phyloP scores from a whole-genome alignment of 306 rosid species.

The Psophocarpus tetragonolobus region DNA sequence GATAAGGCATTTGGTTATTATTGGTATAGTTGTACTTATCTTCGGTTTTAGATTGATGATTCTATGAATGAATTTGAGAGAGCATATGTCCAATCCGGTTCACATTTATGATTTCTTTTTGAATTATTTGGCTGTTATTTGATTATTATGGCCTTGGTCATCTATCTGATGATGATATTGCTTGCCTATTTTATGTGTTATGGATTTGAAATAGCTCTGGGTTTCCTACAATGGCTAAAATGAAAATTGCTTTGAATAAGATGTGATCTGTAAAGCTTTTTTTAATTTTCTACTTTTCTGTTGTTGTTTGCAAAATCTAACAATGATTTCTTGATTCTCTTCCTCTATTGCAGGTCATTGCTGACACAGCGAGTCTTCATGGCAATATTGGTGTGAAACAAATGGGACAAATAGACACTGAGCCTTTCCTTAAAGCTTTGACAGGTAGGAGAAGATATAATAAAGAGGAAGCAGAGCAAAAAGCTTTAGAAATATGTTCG shows the following conservation, averaged over 20 bases:
- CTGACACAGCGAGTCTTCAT: slow-evolving; percentile 44
- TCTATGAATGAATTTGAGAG: neutral
- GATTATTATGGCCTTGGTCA: neutral
- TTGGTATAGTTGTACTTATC: neutral
- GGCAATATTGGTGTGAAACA: slow-evolving; percentile 58
- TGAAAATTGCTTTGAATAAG: too few species aligned
- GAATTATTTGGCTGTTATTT: neutral
- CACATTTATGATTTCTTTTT: neutral
- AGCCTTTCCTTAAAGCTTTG: slow-evolving; percentile 58
- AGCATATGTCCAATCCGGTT: slow-evolving; percentile 6
- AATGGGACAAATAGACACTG: slow-evolving; percentile 79
- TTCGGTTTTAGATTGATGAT: neutral
- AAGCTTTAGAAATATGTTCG: slow-evolving; percentile 65
- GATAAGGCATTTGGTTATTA: neutral
- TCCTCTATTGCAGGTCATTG: slow-evolving; percentile 46
- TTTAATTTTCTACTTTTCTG: neutral
- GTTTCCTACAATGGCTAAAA: too few species aligned
- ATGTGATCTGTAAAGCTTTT: too few species aligned
- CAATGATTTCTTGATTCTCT: neutral
- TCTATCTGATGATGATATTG: neutral
- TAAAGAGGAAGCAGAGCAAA: slow-evolving; percentile 64
- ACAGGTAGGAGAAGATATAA: slow-evolving; percentile 55
- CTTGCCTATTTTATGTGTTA: neutral
- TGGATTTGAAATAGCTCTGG: too few species aligned
- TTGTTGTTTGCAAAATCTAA: neutral